Conservation (phyloP, 2,329 filamentous ascomycete species). For the Neonectria ditissima region DNA sequence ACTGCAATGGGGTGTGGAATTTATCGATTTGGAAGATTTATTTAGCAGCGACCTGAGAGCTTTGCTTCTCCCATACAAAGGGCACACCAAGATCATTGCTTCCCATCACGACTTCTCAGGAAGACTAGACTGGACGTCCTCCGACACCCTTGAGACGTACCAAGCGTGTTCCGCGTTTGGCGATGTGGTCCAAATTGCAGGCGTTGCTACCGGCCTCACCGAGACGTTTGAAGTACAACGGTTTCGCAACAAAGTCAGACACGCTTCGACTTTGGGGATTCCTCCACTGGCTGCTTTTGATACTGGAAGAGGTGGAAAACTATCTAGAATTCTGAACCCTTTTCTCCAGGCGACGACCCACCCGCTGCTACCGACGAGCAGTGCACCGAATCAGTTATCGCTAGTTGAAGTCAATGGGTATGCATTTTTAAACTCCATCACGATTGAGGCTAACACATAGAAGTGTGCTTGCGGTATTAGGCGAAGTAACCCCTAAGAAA, state of each 20-base stretch:
- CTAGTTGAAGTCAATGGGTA: conserved; percentile 32
- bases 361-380: conserved; percentile 23
- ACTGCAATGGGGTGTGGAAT: conserved; percentile 26
- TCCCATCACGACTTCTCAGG: conserved; percentile 31
- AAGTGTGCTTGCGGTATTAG: conserved; percentile 27
- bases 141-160: conserved; percentile 2
- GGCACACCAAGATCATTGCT: conserved; percentile 22
- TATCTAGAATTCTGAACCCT: conserved; percentile 29
- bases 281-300: conserved; percentile 26
- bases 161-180: conserved; percentile 22
- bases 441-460: background rate
- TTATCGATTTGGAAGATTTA: conserved; percentile 28
- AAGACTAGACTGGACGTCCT: conserved; percentile 20
- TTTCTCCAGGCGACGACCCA: conserved; percentile 30
- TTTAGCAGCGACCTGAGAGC: conserved; percentile 8
- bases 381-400: conserved; percentile 28
- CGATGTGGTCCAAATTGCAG: conserved; percentile 29
- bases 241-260: conserved; percentile 17
- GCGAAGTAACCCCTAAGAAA: conserved; percentile 17
- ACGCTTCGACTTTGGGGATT: background rate
- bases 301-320: conserved; percentile 23
- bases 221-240: conserved; percentile 26
- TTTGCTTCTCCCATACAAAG: conserved; percentile 4
- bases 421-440: background rate
- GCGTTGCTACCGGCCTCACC: conserved; percentile 19